A percentile compares a stretch with the other conserved stretches of the same genome.
Conservation (phyloP, 225 moss, liverwort and hornwort genomes). For the Marchantia polymorpha region DNA sequence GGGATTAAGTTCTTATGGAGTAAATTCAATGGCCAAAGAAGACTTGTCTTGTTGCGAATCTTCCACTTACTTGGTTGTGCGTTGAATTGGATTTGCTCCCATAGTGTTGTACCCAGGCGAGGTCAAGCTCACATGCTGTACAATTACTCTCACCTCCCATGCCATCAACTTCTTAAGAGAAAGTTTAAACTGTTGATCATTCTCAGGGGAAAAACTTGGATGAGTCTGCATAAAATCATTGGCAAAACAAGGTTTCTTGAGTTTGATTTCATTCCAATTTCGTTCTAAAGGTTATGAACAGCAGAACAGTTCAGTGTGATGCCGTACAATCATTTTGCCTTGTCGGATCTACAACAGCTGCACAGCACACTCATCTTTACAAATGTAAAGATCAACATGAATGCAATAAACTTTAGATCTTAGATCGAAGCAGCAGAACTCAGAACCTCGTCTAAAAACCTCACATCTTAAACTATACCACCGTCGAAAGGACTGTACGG, state of each 20-base stretch:
- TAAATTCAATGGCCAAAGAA: slow-evolving; percentile 20
- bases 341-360: too few relatives aligned
- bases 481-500: slow-evolving; percentile 18
- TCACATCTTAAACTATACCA: too few relatives aligned
- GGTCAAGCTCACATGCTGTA: slow-evolving; percentile 18
- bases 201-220: slow-evolving; percentile 11
- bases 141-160: slow-evolving; percentile 9
- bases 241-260: too few relatives aligned
- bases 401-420: too few relatives aligned
- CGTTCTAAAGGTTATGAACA: too few relatives aligned
- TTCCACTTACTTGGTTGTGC: slow-evolving; percentile 27
- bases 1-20: slow-evolving; percentile 15
- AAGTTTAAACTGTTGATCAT: slow-evolving; percentile 1
- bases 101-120: slow-evolving; percentile 30
- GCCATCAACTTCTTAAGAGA: slow-evolving; percentile 21
- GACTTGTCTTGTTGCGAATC: slow-evolving; percentile 26
- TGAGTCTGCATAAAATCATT: not conserved
- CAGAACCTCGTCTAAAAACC: too few relatives aligned
- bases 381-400: too few relatives aligned
- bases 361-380: too few relatives aligned
- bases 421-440: too few relatives aligned
- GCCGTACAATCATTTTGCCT: too few relatives aligned
- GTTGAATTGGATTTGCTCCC: slow-evolving; percentile 28
- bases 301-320: too few relatives aligned
- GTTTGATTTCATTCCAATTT: too few relatives aligned